Conservation (phyloP, 139 green algal genomes). For the Coelastrella sp. region DNA sequence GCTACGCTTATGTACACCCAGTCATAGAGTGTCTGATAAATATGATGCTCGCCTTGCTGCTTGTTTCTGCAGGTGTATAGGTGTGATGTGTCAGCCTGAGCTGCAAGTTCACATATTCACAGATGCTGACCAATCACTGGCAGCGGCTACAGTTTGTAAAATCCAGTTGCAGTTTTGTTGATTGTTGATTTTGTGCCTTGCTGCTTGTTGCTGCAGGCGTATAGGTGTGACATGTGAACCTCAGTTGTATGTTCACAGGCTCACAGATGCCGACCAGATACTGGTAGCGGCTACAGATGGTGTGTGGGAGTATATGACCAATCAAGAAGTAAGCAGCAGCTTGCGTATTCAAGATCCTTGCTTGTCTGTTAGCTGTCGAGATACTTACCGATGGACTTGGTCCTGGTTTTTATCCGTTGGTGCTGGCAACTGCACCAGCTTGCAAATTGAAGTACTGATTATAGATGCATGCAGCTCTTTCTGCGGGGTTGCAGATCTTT, state of each 20-base stretch:
- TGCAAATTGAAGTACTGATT: too few species aligned
- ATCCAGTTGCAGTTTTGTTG: too few species aligned
- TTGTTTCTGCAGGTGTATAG: conserved; percentile 52
- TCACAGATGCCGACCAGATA: conserved; percentile 50
- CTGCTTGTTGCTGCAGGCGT: conserved; percentile 21
- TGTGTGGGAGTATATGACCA: conserved; percentile 83
- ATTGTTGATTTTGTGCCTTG: too few species aligned
- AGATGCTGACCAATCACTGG: too few species aligned
- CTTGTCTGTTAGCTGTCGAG: too few species aligned
- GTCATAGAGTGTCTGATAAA: too few species aligned
- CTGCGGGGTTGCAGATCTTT: too few species aligned
- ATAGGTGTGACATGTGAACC: conserved; percentile 75
- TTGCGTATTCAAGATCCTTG: too few species aligned
- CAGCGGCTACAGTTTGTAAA: too few species aligned
- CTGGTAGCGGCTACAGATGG: conserved; percentile 78
- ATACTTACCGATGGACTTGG: neutral
- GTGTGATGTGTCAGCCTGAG: conserved; percentile 74
- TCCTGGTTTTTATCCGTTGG: neutral
- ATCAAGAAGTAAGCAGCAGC: conserved; percentile 54
- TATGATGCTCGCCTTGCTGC: neutral
- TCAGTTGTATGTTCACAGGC: conserved; percentile 59
- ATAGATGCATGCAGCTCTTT: too few species aligned
- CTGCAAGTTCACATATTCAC: too few species aligned
- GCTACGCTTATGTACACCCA: too few species aligned
- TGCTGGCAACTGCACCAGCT: neutral